Conservation (phyloP, 2,329 filamentous ascomycete species). For the Fusarium solani-melongenae region DNA sequence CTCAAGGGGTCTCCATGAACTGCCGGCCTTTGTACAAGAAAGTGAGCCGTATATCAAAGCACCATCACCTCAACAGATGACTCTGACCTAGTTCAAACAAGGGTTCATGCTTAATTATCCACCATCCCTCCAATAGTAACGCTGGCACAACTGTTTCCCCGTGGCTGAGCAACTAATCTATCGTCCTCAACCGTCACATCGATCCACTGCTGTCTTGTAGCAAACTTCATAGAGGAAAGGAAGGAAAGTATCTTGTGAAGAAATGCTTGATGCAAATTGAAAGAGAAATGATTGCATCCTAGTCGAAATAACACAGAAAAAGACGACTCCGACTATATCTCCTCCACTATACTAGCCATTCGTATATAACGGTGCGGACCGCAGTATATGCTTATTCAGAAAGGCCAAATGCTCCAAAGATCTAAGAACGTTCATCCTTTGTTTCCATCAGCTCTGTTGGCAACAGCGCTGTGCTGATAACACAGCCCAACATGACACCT, state of each 20-base stretch:
- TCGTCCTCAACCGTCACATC: not conserved
- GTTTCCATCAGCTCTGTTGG: constrained; percentile 54
- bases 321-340: not conserved
- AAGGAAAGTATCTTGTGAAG: not conserved
- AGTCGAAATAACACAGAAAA: not conserved
- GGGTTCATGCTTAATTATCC: too few relatives aligned
- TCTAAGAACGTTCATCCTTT: constrained; percentile 42
- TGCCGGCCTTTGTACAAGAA: not conserved
- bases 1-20: not conserved
- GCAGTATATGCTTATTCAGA: not conserved
- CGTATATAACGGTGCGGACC: not conserved
- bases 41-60: not conserved
- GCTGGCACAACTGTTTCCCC: not conserved
- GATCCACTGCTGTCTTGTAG: not conserved
- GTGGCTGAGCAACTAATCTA: not conserved
- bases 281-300: not conserved
- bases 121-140: not conserved
- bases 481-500: constrained; percentile 63
- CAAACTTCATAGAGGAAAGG: not conserved
- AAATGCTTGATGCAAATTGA: constrained; percentile 4
- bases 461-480: constrained; percentile 61
- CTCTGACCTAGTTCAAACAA: not conserved
- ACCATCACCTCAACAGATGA: not conserved
- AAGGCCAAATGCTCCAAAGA: not conserved
- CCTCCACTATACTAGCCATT: not conserved